Evolutionary conservation across 306 rosid genomes (phyloP).

Genomic region (Rubus parviflorus): DNA sequence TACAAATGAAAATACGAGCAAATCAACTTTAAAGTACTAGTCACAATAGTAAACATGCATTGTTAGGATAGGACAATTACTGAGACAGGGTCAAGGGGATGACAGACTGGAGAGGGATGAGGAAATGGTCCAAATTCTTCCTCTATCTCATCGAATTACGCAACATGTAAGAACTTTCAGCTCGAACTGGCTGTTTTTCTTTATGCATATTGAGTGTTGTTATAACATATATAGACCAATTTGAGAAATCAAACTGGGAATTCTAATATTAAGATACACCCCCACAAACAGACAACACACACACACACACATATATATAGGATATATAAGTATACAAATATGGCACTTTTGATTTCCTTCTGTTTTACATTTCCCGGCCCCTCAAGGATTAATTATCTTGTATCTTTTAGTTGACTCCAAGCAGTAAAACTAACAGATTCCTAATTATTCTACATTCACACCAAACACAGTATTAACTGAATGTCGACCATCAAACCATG

Average conservation of each 20-base stretch:
- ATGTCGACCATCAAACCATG: constrained; percentile 71
- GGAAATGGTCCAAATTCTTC: background rate
- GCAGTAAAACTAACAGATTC: background rate
- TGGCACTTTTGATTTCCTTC: background rate
- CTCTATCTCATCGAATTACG: background rate
- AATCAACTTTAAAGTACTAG: background rate
- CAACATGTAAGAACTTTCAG: background rate
- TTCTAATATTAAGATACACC: background rate
- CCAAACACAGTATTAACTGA: constrained; percentile 65
- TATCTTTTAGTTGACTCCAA: background rate
- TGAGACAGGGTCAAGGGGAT: background rate
- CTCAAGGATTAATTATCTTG: background rate
- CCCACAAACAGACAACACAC: too few relatives aligned
- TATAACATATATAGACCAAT: background rate
- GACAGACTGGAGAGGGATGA: background rate
- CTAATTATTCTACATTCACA: constrained; percentile 55
- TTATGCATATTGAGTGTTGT: background rate
- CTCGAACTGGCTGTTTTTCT: background rate
- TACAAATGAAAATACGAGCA: background rate
- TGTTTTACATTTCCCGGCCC: background rate
- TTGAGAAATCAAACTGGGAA: background rate
- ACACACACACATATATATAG: too few relatives aligned
- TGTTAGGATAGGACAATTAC: background rate
- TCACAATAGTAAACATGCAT: background rate
- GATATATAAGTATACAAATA: background rate